Evolutionary conservation across 257 asterid species (phyloP), one percentile per base, ranked within the genome.

Genomic region (Henckelia pumila): DNA sequence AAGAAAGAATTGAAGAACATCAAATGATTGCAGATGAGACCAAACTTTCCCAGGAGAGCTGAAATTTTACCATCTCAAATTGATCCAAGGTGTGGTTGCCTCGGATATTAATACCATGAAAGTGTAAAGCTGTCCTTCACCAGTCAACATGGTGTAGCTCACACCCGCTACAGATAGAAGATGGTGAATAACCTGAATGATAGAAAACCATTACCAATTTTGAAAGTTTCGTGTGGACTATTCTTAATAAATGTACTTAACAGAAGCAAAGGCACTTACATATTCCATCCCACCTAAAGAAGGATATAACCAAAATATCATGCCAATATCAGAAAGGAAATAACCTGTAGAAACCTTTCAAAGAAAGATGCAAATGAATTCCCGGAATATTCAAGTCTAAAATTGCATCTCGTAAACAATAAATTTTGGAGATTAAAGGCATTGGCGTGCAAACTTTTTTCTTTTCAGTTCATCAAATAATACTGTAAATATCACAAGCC

Each of bases 221-320:
- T 19, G 56, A 57, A 37, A 17, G 47, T 62, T 75, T 33, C 1
- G 3, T 25, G 58, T 13, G 8, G 44, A 40, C 16, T 40, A 56
- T 28, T 40, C 50, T 52, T 14, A 22, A 4, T 8, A 14, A 10
- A 20, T 56, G n/a, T 56, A 33, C 9, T 0, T 37, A 4, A 67
- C 20, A 9, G 14, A 56, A 56, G 21, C 28, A 17, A 28, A 35
- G 70, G 60, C 44, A 50, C 95, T 90, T 88, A 90, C 97, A 88
- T 86, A 90, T 77, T 90, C 97, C 78, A 84, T 58, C 50, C 96
- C 91, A 8, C 97, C 97, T 73, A 90, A 74, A 55, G 90, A 76
- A 76, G 96, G 96, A 79, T 86, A 90, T 47, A 53, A 72, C 97
- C 97, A 90, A 69, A 90, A 68, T 67, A 90, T 90, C 97, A 88